phyloP scores from a whole-genome alignment of 495 filamentous ascomycete genomes.

The Jackrogersella multiformis region DNA sequence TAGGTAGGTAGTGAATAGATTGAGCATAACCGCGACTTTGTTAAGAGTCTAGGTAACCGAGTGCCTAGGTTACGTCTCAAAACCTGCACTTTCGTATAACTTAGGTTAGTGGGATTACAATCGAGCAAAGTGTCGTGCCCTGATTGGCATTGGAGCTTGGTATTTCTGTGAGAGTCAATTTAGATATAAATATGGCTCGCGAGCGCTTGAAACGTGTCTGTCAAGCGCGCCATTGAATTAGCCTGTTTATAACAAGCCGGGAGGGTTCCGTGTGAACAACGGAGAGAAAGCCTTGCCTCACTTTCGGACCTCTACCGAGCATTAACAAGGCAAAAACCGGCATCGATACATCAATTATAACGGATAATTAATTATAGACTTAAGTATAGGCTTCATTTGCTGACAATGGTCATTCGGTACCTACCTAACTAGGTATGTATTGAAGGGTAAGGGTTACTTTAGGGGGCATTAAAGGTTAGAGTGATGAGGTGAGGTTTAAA shows the following conservation, averaged over 20 bases:
- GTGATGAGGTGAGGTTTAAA: neutral
- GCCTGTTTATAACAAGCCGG: neutral
- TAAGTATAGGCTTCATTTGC: neutral
- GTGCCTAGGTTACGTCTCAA: conserved; percentile 4
- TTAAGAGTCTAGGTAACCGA: neutral
- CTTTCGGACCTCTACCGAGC: neutral
- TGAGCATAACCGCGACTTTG: neutral
- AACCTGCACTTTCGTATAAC: neutral
- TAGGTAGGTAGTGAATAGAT: neutral
- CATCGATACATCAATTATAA: neutral
- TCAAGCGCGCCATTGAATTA: neutral
- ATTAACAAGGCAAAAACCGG: too few relatives aligned
- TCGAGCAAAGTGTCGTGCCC: neutral
- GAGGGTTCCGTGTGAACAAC: neutral
- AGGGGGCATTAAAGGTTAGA: neutral
- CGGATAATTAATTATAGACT: neutral
- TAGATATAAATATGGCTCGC: neutral
- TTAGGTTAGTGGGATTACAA: neutral
- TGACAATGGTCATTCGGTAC: too few relatives aligned
- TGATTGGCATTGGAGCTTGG: neutral
- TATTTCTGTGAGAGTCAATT: neutral
- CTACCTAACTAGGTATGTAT: too few relatives aligned
- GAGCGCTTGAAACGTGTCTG: conserved; percentile 9
- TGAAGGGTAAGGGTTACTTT: neutral
- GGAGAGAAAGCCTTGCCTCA: neutral